A percentile compares a stretch with the other conserved stretches of the same genome.
Evolutionary conservation across 306 rosid species (phyloP).

Genomic region (Pterocarpus macrocarpus): DNA sequence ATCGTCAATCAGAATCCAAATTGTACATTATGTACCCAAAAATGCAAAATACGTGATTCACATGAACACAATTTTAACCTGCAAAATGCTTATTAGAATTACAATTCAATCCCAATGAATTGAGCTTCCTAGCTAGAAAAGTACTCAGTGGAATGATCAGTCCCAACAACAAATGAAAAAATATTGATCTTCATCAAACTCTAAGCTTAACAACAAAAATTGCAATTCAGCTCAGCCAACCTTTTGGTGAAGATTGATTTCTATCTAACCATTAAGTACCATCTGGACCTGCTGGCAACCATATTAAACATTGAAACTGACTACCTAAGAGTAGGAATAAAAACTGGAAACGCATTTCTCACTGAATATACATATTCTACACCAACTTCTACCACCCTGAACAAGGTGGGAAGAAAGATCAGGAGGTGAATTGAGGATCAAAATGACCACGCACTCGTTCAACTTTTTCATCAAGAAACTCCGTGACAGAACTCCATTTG

Average conservation of each 20-base stretch:
- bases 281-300: slow-evolving; percentile 52
- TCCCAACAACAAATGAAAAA: slow-evolving; percentile 58
- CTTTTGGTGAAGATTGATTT: slow-evolving; percentile 52
- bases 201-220: slow-evolving; percentile 68
- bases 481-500: background rate
- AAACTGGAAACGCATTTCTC: slow-evolving; percentile 60
- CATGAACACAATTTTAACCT: slow-evolving; percentile 40
- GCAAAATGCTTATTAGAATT: slow-evolving; percentile 53
- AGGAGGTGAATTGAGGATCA: slow-evolving; percentile 39
- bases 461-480: slow-evolving; percentile 36
- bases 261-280: slow-evolving; percentile 52
- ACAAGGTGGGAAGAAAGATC: slow-evolving; percentile 43
- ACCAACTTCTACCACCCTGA: slow-evolving; percentile 53
- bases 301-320: slow-evolving; percentile 51
- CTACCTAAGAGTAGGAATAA: slow-evolving; percentile 55
- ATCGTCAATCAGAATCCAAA: slow-evolving; percentile 11
- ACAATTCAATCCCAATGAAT: slow-evolving; percentile 64
- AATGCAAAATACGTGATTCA: slow-evolving; percentile 34
- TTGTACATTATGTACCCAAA: slow-evolving; percentile 42
- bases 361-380: slow-evolving; percentile 65
- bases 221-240: slow-evolving; percentile 62
- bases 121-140: slow-evolving; percentile 50
- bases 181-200: slow-evolving; percentile 48
- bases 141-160: slow-evolving; percentile 46
- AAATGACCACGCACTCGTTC: slow-evolving; percentile 43